These are phyloP conservation scores for Eucalyptus cladocalyx DNA, from an alignment of 345 rosid genomes.

Conservation along the genomic window DNA sequence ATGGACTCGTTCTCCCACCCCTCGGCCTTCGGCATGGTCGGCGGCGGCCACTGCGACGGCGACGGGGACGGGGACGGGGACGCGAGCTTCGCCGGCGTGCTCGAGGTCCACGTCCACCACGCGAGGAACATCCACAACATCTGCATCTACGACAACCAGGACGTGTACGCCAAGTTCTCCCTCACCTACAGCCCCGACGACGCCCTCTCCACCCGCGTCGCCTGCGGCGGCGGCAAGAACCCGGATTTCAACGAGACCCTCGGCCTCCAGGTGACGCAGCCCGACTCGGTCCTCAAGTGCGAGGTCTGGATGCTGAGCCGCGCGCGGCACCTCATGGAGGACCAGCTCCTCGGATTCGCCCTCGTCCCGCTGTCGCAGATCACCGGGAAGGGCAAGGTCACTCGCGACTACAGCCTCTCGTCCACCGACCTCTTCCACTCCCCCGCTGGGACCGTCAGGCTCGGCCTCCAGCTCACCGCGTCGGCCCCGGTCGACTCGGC, in stretches of 20 bases:
- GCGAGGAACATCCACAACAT: slow-evolving; percentile 97
- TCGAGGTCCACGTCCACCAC: slow-evolving; percentile 71
- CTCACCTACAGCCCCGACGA: slow-evolving; percentile 87
- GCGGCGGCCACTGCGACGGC: not conserved
- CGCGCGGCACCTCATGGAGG: slow-evolving; percentile 76
- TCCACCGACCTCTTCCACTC: slow-evolving; percentile 95
- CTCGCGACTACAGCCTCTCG: slow-evolving; percentile 64
- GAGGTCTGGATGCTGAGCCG: slow-evolving; percentile 94
- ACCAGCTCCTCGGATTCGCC: slow-evolving; percentile 80
- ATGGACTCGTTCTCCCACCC: not conserved
- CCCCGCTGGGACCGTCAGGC: slow-evolving; percentile 76
- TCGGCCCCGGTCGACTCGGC: slow-evolving; percentile 16
- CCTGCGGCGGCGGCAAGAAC: slow-evolving; percentile 83
- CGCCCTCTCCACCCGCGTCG: slow-evolving; percentile 60
- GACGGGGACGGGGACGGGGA: not conserved
- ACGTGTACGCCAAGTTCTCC: slow-evolving; percentile 91
- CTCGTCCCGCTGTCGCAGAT: slow-evolving; percentile 57
- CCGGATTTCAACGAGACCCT: slow-evolving; percentile 73
- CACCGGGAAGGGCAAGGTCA: slow-evolving; percentile 54
- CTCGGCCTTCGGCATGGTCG: not conserved
- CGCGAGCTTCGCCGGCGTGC: slow-evolving; percentile 14
- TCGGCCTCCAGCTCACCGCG: slow-evolving; percentile 48
- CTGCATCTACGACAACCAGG: slow-evolving; percentile 93
- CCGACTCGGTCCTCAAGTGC: slow-evolving; percentile 80
- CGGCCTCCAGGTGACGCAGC: slow-evolving; percentile 37